Conservation (phyloP, 1,284 basidiomycete genomes). For the Cutaneotrichosporon dermatis region DNA sequence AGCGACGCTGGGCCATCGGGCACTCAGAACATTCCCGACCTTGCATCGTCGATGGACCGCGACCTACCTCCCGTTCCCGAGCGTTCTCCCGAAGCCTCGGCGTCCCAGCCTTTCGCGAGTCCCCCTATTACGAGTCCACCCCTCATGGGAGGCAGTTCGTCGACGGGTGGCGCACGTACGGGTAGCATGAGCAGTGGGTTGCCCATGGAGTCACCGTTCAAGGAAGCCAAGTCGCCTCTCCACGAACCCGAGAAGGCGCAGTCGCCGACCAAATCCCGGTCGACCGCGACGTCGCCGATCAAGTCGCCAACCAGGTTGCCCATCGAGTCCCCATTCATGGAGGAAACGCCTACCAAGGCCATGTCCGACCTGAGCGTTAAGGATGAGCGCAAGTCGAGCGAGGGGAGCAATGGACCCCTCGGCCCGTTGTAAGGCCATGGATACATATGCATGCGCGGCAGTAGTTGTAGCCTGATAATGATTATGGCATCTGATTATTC, state of each 20-base stretch:
- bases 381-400: slow-evolving; percentile 2
- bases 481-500: neutral
- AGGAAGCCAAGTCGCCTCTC: neutral
- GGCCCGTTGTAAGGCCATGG: slow-evolving; percentile 22
- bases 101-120: neutral
- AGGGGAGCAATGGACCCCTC: slow-evolving; percentile 10
- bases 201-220: slow-evolving; percentile 3
- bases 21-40: neutral
- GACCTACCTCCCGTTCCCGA: slow-evolving; percentile 16
- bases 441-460: neutral
- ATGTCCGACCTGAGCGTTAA: neutral
- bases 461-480: neutral
- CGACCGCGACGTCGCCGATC: neutral
- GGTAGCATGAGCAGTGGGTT: neutral
- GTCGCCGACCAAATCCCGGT: neutral
- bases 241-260: neutral
- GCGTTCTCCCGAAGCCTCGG: neutral
- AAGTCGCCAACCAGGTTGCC: slow-evolving; percentile 1
- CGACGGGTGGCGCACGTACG: neutral
- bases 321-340: slow-evolving; percentile 7
- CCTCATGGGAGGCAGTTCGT: neutral
- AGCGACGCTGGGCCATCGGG: neutral
- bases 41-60: slow-evolving; percentile 12
- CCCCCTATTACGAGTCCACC: neutral
- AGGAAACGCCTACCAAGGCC: slow-evolving; percentile 1